These are phyloP conservation scores for Graphilbum ipis-grandicollis DNA, from an alignment of 2,329 filamentous ascomycete species.

Conservation along the genomic window DNA sequence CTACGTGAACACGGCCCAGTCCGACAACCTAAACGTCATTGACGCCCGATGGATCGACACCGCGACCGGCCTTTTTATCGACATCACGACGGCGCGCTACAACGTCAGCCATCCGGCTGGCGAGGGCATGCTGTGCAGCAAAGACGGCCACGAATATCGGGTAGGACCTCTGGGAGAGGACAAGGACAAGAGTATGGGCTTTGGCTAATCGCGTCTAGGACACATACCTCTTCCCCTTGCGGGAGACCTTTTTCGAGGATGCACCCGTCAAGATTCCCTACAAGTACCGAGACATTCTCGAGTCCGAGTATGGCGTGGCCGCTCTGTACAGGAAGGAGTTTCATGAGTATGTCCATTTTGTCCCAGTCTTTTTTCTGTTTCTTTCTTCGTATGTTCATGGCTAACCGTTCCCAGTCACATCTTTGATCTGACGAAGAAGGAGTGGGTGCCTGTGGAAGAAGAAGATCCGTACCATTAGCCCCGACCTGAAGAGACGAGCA, in stretches of 20 bases:
- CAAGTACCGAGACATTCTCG: conserved; percentile 38
- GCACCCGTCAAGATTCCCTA: conserved; percentile 49
- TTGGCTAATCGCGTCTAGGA: conserved; percentile 17
- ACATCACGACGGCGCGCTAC: conserved; percentile 33
- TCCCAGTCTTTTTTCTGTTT: not conserved
- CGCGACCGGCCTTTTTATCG: conserved; percentile 27
- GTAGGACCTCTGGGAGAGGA: too few species aligned
- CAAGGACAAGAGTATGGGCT: too few species aligned
- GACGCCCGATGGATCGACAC: conserved; percentile 33
- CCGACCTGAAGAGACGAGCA: too few species aligned
- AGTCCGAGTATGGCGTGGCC: conserved; percentile 36
- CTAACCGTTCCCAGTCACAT: conserved; percentile 5
- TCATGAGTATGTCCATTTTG: conserved; percentile 26
- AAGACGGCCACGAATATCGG: conserved; percentile 31
- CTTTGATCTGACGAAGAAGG: conserved; percentile 7
- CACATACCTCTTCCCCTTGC: conserved; percentile 48
- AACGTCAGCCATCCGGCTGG: conserved; percentile 24
- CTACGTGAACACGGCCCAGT: conserved; percentile 18
- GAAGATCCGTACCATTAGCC: too few species aligned
- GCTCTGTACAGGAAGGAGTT: conserved; percentile 33
- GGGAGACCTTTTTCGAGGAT: conserved; percentile 52
- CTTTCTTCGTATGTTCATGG: not conserved
- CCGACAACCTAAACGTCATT: conserved; percentile 23
- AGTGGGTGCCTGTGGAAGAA: conserved; percentile 9
- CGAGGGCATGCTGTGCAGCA: conserved; percentile 29